phyloP scores from a whole-genome alignment of 495 filamentous ascomycete species.

The Podospora fimiseda region DNA sequence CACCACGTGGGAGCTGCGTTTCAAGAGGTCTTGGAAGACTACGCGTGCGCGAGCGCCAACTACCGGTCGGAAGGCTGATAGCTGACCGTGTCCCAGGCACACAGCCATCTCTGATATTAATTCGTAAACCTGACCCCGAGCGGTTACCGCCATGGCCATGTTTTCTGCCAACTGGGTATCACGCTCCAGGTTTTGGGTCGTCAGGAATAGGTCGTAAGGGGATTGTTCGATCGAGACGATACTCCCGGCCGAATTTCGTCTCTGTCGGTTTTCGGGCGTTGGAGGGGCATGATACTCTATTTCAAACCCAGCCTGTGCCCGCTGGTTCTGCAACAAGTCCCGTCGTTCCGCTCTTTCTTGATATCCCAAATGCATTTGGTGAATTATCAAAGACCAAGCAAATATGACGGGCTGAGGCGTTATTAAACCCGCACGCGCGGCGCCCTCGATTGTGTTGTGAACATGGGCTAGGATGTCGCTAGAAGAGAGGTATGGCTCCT shows the following conservation, averaged over 20 bases:
- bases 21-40: slow-evolving; percentile 59
- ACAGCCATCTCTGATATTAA: slow-evolving; percentile 53
- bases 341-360: slow-evolving; percentile 50
- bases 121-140: slow-evolving; percentile 54
- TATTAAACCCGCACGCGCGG: slow-evolving; percentile 36
- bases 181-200: slow-evolving; percentile 33
- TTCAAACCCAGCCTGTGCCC: slow-evolving; percentile 50
- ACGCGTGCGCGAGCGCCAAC: slow-evolving; percentile 49
- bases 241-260: slow-evolving; percentile 45
- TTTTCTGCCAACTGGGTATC: slow-evolving; percentile 31
- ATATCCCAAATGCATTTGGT: slow-evolving; percentile 57
- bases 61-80: slow-evolving; percentile 39
- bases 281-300: slow-evolving; percentile 30
- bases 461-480: slow-evolving; percentile 57
- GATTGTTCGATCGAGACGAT: slow-evolving; percentile 45
- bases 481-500: slow-evolving; percentile 56
- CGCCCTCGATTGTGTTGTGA: slow-evolving; percentile 53
- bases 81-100: slow-evolving; percentile 38
- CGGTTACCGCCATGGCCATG: slow-evolving; percentile 46
- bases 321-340: slow-evolving; percentile 57
- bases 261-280: slow-evolving; percentile 21
- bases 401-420: slow-evolving; percentile 63
- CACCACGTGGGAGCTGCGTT: slow-evolving; percentile 47
- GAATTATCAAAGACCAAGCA: slow-evolving; percentile 70
- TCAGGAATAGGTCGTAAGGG: slow-evolving; percentile 42